These are phyloP conservation scores for Lasiosphaeris hirsuta DNA, from an alignment of 495 filamentous ascomycete species.

Conservation along the genomic window DNA sequence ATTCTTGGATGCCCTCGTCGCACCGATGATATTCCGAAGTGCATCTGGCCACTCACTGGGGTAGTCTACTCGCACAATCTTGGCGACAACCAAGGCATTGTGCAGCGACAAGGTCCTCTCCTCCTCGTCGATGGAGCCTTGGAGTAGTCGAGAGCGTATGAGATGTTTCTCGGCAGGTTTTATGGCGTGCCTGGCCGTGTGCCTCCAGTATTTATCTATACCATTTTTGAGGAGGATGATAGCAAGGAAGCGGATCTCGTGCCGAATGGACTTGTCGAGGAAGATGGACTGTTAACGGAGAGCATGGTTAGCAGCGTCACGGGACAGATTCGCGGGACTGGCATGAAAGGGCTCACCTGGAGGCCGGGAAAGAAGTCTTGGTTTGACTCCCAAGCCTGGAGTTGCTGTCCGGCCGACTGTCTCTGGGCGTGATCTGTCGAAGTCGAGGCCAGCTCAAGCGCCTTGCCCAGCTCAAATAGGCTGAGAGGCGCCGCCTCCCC, in stretches of 20 bases:
- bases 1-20: slow-evolving; percentile 50
- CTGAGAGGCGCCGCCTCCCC: slow-evolving; percentile 53
- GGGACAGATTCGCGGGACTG: not conserved
- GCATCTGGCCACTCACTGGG: slow-evolving; percentile 75
- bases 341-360: slow-evolving; percentile 52
- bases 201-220: slow-evolving; percentile 92
- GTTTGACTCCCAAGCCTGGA: slow-evolving; percentile 80
- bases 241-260: slow-evolving; percentile 77
- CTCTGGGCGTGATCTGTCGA: slow-evolving; percentile 73
- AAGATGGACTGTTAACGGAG: slow-evolving; percentile 59
- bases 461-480: slow-evolving; percentile 66
- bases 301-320: not conserved
- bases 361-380: slow-evolving; percentile 72
- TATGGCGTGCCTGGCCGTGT: slow-evolving; percentile 64
- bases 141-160: slow-evolving; percentile 69
- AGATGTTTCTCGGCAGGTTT: slow-evolving; percentile 66
- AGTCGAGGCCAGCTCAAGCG: slow-evolving; percentile 67
- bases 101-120: slow-evolving; percentile 72
- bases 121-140: slow-evolving; percentile 69
- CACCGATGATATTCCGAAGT: slow-evolving; percentile 55
- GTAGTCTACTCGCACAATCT: slow-evolving; percentile 84
- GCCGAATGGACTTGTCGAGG: slow-evolving; percentile 68
- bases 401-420: slow-evolving; percentile 75
- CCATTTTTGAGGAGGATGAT: slow-evolving; percentile 95
- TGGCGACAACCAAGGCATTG: slow-evolving; percentile 82